Percentiles rank a stretch among this genome's conserved stretches.
Conservation (phyloP, 176 grass and related monocot species). For the Otatea glauca region DNA sequence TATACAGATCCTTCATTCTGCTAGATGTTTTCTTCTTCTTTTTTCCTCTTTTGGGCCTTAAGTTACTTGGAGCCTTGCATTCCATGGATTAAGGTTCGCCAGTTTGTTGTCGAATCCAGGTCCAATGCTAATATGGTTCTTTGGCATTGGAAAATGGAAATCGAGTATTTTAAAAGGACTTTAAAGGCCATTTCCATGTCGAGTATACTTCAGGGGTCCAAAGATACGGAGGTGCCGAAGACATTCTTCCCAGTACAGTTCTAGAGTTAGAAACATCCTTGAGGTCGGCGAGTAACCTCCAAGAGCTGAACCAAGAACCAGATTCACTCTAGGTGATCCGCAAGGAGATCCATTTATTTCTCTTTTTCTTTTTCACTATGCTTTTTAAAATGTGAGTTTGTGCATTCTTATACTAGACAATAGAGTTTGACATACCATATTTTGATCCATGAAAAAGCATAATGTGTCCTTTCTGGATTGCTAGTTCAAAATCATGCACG, state of each 20-base stretch:
- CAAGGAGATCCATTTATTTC: background rate
- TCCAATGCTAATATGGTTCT: background rate
- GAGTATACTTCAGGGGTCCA: background rate
- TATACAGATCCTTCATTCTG: background rate
- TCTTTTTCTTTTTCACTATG: background rate
- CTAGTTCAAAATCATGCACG: background rate
- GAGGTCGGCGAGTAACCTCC: background rate
- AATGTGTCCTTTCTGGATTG: background rate
- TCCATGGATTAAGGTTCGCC: background rate
- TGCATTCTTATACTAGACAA: background rate
- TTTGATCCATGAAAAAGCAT: background rate
- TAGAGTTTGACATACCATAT: constrained; percentile 1
- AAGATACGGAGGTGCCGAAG: background rate
- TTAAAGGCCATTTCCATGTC: background rate
- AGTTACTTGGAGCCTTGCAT: background rate
- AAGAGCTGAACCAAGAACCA: background rate
- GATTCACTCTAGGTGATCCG: background rate
- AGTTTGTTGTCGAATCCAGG: background rate
- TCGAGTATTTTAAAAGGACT: background rate
- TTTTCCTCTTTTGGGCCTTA: too few relatives aligned
- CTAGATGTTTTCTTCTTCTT: background rate
- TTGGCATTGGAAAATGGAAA: background rate
- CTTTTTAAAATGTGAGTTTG: background rate
- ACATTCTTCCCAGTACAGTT: background rate
- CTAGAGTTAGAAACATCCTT: background rate